A percentile compares a stretch with the other conserved stretches of the same genome.
These are phyloP conservation scores for Aureobasidium sp. DNA, from an alignment of 2,329 filamentous ascomycete genomes.

Conservation along the genomic window DNA sequence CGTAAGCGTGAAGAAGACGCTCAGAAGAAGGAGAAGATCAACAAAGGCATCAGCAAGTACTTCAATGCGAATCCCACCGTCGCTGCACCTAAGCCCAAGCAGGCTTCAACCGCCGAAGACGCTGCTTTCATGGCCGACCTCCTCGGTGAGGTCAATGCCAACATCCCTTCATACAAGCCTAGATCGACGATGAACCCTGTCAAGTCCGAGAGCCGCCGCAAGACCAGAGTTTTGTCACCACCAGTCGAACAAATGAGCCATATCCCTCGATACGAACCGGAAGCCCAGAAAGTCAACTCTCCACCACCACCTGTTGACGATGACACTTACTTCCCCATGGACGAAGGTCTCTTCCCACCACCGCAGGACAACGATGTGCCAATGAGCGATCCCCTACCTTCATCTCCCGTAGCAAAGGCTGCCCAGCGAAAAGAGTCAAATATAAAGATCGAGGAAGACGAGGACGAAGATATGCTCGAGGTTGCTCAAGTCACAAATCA, in stretches of 20 bases:
- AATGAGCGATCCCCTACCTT: slow-evolving; percentile 82
- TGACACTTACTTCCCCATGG: slow-evolving; percentile 19
- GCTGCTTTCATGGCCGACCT: slow-evolving; percentile 79
- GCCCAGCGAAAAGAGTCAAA: slow-evolving; percentile 46
- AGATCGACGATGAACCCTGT: slow-evolving; percentile 53
- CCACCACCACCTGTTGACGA: slow-evolving; percentile 16
- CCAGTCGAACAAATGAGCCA: slow-evolving; percentile 49
- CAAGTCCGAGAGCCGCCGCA: slow-evolving; percentile 69
- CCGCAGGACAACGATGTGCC: slow-evolving; percentile 59
- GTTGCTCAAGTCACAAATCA: slow-evolving; percentile 68
- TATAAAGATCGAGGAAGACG: slow-evolving; percentile 57
- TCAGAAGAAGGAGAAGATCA: slow-evolving; percentile 76
- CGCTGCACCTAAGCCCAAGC: slow-evolving; percentile 70
- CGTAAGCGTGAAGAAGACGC: slow-evolving; percentile 82
- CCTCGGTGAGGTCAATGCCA: slow-evolving; percentile 80
- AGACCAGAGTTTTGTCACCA: slow-evolving; percentile 73
- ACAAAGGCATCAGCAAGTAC: slow-evolving; percentile 89
- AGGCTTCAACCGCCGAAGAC: slow-evolving; percentile 75
- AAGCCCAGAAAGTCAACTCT: slow-evolving; percentile 6
- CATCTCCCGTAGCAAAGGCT: slow-evolving; percentile 58
- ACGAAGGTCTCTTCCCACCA: slow-evolving; percentile 45
- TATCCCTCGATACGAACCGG: slow-evolving; percentile 23
- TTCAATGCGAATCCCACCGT: slow-evolving; percentile 59
- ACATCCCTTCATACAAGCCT: slow-evolving; percentile 52
- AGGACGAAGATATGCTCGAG: slow-evolving; percentile 80